phyloP scores from a whole-genome alignment of 768 basidiomycete species.

The Multifurca ochricompacta region DNA sequence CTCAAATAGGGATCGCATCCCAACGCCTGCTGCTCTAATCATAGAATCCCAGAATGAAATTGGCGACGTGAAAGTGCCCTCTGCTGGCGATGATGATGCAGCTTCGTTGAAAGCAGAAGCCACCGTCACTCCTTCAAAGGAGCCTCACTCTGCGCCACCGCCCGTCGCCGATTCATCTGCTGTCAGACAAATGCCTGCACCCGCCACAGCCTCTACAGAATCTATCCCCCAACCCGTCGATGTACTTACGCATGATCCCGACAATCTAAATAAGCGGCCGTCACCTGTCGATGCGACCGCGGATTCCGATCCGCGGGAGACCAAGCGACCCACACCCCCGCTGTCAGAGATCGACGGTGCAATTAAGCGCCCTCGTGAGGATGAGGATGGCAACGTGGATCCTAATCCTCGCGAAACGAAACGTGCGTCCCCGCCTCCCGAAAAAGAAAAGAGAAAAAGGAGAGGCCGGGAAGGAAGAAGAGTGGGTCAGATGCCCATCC shows the following conservation, averaged over 20 bases:
- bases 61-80: background rate
- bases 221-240: background rate
- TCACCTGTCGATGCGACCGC: conserved; percentile 54
- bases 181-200: background rate
- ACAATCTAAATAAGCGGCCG: conserved; percentile 30
- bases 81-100: background rate
- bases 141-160: background rate
- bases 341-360: conserved; percentile 39
- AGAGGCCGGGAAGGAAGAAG: conserved; percentile 13
- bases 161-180: background rate
- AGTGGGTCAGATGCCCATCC: conserved; percentile 8
- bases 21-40: background rate
- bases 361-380: conserved; percentile 15
- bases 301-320: conserved; percentile 48
- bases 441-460: conserved; percentile 18
- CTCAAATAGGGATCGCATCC: background rate
- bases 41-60: conserved; percentile 3
- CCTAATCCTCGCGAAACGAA: conserved; percentile 37
- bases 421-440: conserved; percentile 53
- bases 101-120: background rate
- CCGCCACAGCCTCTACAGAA: background rate
- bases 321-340: conserved; percentile 54
- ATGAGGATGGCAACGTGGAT: conserved; percentile 10
- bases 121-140: background rate
- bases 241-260: background rate